phyloP scores from a whole-genome alignment of 2,329 filamentous ascomycete genomes.

The Trichophyton schoenleinii region DNA sequence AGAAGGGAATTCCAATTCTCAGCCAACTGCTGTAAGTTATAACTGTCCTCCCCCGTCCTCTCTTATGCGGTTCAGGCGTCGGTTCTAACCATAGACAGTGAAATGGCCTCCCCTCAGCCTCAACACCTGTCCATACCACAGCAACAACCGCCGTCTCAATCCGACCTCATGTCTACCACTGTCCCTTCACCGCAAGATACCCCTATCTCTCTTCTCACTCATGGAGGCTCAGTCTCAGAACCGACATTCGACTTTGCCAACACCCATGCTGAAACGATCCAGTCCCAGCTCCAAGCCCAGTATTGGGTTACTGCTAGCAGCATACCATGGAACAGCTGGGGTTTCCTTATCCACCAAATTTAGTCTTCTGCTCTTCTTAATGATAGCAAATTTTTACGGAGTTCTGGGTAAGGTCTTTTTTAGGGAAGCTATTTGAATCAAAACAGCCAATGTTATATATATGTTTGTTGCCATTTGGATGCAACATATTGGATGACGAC shows the following conservation, averaged over 20 bases:
- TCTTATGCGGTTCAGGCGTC: neutral
- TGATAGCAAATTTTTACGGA: neutral
- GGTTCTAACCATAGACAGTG: neutral
- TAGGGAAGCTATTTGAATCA: neutral
- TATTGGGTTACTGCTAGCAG: constrained; percentile 22
- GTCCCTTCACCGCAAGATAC: neutral
- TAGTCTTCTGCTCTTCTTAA: neutral
- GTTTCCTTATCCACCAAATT: constrained; percentile 5
- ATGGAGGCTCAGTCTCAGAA: neutral
- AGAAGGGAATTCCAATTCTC: constrained; percentile 26
- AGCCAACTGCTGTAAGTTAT: constrained; percentile 22
- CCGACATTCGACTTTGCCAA: constrained; percentile 2
- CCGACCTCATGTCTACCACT: neutral
- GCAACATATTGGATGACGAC: neutral
- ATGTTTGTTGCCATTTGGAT: neutral
- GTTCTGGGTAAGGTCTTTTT: neutral
- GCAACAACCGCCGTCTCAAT: neutral
- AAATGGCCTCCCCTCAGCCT: constrained; percentile 2
- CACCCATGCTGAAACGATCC: constrained; percentile 11
- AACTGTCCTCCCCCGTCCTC: too few relatives aligned
- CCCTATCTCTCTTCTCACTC: neutral
- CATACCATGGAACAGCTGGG: constrained; percentile 8
- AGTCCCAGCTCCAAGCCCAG: constrained; percentile 22
- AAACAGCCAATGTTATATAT: neutral
- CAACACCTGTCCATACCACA: neutral